These are phyloP conservation scores for Aspergillus terreus DNA, from an alignment of 2,329 filamentous ascomycete species.

Conservation along the genomic window DNA sequence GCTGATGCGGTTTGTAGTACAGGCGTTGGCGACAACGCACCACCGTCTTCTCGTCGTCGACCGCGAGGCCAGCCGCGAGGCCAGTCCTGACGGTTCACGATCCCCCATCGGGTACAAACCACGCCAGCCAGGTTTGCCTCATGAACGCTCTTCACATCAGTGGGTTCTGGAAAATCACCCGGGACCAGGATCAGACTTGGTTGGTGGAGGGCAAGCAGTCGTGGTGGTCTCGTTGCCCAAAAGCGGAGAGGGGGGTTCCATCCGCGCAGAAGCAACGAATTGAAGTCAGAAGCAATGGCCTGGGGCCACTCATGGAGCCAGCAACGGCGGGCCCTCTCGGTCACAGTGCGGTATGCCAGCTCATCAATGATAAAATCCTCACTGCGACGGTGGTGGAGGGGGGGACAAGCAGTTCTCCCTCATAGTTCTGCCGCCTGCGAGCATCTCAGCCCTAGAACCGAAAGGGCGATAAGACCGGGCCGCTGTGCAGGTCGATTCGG, in stretches of 20 bases:
- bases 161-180: constrained; percentile 6
- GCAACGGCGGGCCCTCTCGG: constrained; percentile 21
- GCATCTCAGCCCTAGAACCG: constrained; percentile 14
- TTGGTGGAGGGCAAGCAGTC: constrained; percentile 6
- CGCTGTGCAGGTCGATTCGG: constrained; percentile 24
- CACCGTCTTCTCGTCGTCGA: constrained; percentile 5
- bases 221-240: constrained; percentile 22
- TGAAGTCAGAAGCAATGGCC: constrained; percentile 16
- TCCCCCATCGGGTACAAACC: constrained; percentile 19
- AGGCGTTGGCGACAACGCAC: constrained; percentile 22
- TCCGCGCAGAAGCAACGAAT: constrained; percentile 18
- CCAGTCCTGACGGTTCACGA: constrained; percentile 8
- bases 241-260: constrained; percentile 24
- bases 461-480: constrained; percentile 22
- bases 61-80: constrained; percentile 1
- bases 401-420: not conserved
- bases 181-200: constrained; percentile 10
- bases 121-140: constrained; percentile 13
- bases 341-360: constrained; percentile 25
- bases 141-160: constrained; percentile 12
- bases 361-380: constrained; percentile 23
- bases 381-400: constrained; percentile 6
- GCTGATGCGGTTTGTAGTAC: too few relatives aligned
- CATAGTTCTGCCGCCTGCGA: not conserved
- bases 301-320: constrained; percentile 14